Percentiles rank a stretch among this genome's conserved stretches.
These are phyloP conservation scores for Verticillium isaacii DNA, from an alignment of 2,329 filamentous ascomycete genomes.

Conservation along the genomic window DNA sequence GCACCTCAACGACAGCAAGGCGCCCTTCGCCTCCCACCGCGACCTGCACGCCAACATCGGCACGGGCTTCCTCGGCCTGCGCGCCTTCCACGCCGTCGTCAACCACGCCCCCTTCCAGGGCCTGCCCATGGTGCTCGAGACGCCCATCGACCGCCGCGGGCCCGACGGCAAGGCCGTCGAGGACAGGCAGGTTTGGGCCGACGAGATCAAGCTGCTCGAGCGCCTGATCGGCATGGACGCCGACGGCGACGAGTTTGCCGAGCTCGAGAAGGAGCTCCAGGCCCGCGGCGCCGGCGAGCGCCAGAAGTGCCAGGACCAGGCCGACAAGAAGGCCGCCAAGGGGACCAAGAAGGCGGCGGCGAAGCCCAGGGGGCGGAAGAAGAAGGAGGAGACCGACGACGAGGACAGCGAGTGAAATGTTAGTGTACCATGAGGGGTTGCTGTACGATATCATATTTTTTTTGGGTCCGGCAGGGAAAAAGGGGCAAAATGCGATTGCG, in stretches of 20 bases:
- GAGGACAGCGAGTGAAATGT: conserved; percentile 13
- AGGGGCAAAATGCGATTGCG: neutral
- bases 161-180: conserved; percentile 63
- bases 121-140: conserved; percentile 91
- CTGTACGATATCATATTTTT: neutral
- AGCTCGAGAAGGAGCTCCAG: conserved; percentile 60
- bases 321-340: conserved; percentile 67
- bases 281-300: conserved; percentile 67
- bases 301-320: conserved; percentile 70
- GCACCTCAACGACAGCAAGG: conserved; percentile 95
- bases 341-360: conserved; percentile 38
- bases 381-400: conserved; percentile 24
- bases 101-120: conserved; percentile 73
- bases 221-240: conserved; percentile 79
- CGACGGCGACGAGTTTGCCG: conserved; percentile 66
- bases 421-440: neutral
- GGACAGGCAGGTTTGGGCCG: conserved; percentile 81
- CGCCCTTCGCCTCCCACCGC: conserved; percentile 72
- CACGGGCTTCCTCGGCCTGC: conserved; percentile 84
- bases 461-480: neutral
- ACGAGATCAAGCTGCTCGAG: conserved; percentile 93
- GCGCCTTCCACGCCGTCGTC: conserved; percentile 86
- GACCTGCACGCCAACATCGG: conserved; percentile 97
- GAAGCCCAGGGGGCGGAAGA: conserved; percentile 12
- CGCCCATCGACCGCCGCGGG: conserved; percentile 75